Evolutionary conservation across 2,329 filamentous ascomycete genomes (phyloP).

Genomic region (Ophiostoma sp.): DNA sequence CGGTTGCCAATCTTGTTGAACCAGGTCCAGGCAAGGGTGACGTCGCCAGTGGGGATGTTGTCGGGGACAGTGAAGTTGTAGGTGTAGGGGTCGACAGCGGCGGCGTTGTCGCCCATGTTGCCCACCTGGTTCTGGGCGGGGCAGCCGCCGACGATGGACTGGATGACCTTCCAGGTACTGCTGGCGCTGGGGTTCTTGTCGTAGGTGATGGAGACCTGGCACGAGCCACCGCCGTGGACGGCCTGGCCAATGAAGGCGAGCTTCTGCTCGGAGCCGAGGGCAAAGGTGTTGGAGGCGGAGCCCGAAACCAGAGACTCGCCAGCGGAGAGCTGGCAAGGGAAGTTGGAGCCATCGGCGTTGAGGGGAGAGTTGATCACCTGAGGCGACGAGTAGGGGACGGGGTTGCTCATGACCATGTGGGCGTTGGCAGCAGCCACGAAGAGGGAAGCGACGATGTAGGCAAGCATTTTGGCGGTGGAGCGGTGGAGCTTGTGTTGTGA

Average conservation of each 20-base stretch:
- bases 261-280: conserved; percentile 55
- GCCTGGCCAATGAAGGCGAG: conserved; percentile 67
- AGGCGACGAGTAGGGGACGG: conserved; percentile 53
- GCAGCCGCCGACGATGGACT: conserved; percentile 82
- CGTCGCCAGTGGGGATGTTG: conserved; percentile 67
- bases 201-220: conserved; percentile 80
- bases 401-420: conserved; percentile 69
- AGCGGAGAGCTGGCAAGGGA: conserved; percentile 70
- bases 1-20: conserved; percentile 88
- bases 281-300: conserved; percentile 52
- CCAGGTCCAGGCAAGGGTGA: conserved; percentile 88
- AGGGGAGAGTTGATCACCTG: conserved; percentile 59
- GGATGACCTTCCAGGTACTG: conserved; percentile 80
- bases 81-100: conserved; percentile 43
- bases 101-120: conserved; percentile 51
- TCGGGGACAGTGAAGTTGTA: conserved; percentile 69
- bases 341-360: conserved; percentile 54
- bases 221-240: conserved; percentile 85
- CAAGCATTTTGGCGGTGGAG: not conserved
- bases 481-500: conserved; percentile 10
- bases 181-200: conserved; percentile 62
- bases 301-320: conserved; percentile 44
- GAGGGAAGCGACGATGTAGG: conserved; percentile 37
- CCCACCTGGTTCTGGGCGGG: conserved; percentile 54
- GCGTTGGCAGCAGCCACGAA: conserved; percentile 55